Evolutionary conservation across 257 asterid species (phyloP).

Genomic region (Knoxia roxburghii): DNA sequence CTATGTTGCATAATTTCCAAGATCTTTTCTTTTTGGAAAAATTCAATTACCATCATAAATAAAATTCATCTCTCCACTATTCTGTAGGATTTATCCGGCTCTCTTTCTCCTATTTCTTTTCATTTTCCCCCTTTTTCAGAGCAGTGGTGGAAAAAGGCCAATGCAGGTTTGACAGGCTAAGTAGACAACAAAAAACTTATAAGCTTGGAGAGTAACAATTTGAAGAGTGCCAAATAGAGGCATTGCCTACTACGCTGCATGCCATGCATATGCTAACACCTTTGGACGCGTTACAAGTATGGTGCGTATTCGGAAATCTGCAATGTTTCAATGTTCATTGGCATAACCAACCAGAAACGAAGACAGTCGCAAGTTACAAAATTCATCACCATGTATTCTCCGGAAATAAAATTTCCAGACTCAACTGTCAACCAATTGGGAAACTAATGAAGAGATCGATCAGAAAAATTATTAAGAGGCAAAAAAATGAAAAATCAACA

Average conservation of each 20-base stretch:
- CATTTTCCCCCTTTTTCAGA: background rate
- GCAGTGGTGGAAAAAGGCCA: background rate
- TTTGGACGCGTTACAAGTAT: background rate
- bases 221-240: too few species aligned
- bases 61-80: background rate
- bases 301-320: background rate
- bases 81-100: background rate
- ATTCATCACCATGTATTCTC: background rate
- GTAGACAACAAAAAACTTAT: background rate
- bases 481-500: background rate
- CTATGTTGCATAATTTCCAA: too few species aligned
- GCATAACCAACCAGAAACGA: background rate
- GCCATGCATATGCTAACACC: background rate
- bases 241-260: background rate
- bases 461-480: background rate
- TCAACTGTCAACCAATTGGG: background rate
- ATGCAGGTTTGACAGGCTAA: background rate
- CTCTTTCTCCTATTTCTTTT: background rate
- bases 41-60: background rate
- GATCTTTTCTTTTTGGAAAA: too few species aligned
- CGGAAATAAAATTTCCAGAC: background rate
- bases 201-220: background rate
- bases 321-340: background rate
- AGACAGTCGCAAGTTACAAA: background rate
- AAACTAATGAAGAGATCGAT: background rate